A percentile compares a stretch with the other conserved stretches of the same genome.
These are phyloP conservation scores for Aspergillus homomorphus DNA, from an alignment of 495 filamentous ascomycete genomes.

Conservation along the genomic window DNA sequence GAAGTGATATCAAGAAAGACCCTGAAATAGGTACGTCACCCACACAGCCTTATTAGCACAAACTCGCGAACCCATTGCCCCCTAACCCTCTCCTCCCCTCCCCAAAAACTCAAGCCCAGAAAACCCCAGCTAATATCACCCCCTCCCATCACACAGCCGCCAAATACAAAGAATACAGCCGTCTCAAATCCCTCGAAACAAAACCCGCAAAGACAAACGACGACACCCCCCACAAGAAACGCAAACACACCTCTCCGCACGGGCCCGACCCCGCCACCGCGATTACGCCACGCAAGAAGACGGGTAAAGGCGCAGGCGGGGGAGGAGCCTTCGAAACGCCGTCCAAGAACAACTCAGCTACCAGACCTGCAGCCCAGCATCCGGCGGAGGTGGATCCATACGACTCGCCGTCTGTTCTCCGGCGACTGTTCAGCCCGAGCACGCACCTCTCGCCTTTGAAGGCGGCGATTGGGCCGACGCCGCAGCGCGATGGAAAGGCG, in stretches of 20 bases:
- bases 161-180: constrained; percentile 91
- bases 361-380: too few species aligned
- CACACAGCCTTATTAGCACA: not conserved
- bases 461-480: constrained; percentile 73
- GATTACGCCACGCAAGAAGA: constrained; percentile 30
- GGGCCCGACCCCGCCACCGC: constrained; percentile 22
- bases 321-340: constrained; percentile 44
- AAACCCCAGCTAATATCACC: too few species aligned
- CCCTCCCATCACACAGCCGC: constrained; percentile 52
- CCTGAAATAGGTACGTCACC: constrained; percentile 66
- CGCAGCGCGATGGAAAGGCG: constrained; percentile 82
- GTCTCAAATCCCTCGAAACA: constrained; percentile 57
- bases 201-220: constrained; percentile 28
- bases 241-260: constrained; percentile 36
- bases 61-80: not conserved
- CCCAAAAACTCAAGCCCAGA: not conserved
- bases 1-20: constrained; percentile 84
- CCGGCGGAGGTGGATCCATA: constrained; percentile 53
- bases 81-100: not conserved
- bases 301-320: constrained; percentile 9
- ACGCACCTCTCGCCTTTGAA: constrained; percentile 41
- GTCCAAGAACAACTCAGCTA: constrained; percentile 35
- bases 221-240: constrained; percentile 33
- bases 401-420: constrained; percentile 55
- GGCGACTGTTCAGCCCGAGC: constrained; percentile 60